These are phyloP conservation scores for Fusarium stilboides DNA, from an alignment of 2,329 filamentous ascomycete species.

Conservation along the genomic window DNA sequence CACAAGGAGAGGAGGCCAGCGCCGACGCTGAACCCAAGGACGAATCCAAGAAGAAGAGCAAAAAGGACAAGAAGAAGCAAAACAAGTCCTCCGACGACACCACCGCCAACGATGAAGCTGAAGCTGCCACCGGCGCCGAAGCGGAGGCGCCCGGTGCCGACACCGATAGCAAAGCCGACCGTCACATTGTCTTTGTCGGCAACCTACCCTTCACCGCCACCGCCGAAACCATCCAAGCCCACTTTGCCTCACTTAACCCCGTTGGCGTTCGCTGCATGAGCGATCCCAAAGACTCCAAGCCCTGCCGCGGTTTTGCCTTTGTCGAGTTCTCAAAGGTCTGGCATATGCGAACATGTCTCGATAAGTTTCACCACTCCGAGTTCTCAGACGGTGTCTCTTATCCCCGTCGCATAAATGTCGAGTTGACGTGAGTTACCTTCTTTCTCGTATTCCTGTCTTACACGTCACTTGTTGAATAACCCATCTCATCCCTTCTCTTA, in stretches of 20 bases:
- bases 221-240: constrained; percentile 75
- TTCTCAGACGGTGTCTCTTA: constrained; percentile 72
- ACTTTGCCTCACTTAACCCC: constrained; percentile 80
- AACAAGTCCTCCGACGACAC: constrained; percentile 46
- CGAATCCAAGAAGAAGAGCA: constrained; percentile 54
- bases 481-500: background rate
- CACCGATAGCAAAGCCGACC: constrained; percentile 48
- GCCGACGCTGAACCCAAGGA: constrained; percentile 48
- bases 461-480: constrained; percentile 1
- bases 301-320: constrained; percentile 85
- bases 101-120: constrained; percentile 24
- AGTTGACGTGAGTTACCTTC: constrained; percentile 78
- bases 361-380: constrained; percentile 88
- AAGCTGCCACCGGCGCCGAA: constrained; percentile 16
- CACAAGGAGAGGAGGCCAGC: constrained; percentile 29
- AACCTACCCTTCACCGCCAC: constrained; percentile 92
- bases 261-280: constrained; percentile 75
- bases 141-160: constrained; percentile 37
- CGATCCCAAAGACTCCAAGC: constrained; percentile 71
- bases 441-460: constrained; percentile 16
- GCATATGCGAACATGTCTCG: constrained; percentile 92
- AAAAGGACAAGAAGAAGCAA: constrained; percentile 51
- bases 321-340: constrained; percentile 90
- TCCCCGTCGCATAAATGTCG: constrained; percentile 88
- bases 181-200: constrained; percentile 64